A percentile compares a stretch with the other conserved stretches of the same genome.
Evolutionary conservation across 2,329 filamentous ascomycete species (phyloP).

Genomic region (Pseudogymnoascus sp.): DNA sequence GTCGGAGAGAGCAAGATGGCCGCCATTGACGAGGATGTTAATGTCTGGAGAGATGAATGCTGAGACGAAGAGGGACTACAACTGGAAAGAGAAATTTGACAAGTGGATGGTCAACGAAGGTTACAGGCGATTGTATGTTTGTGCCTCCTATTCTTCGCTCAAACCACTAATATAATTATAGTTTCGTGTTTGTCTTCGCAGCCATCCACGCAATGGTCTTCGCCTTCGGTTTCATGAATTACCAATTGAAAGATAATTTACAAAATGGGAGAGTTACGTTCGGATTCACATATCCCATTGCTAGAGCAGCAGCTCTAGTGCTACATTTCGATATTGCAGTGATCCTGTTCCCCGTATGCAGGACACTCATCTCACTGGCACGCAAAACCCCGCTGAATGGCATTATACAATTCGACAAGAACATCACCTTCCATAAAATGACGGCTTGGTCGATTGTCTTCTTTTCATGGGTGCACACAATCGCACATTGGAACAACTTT

Average conservation of each 20-base stretch:
- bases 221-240: conserved; percentile 72
- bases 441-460: conserved; percentile 84
- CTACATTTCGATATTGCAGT: conserved; percentile 76
- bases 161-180: conserved; percentile 31
- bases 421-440: conserved; percentile 79
- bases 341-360: conserved; percentile 73
- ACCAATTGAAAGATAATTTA: conserved; percentile 68
- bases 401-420: conserved; percentile 83
- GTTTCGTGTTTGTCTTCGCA: conserved; percentile 70
- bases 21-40: conserved; percentile 72
- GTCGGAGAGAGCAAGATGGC: conserved; percentile 71
- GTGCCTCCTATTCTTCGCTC: neutral
- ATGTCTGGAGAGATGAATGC: conserved; percentile 75
- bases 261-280: conserved; percentile 58
- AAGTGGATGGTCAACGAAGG: conserved; percentile 88
- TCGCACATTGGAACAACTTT: conserved; percentile 83
- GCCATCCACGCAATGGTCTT: conserved; percentile 69
- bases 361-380: conserved; percentile 73
- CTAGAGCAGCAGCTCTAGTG: conserved; percentile 64
- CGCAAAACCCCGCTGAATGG: conserved; percentile 76
- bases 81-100: conserved; percentile 64
- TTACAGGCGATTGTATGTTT: conserved; percentile 65
- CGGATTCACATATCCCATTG: conserved; percentile 68
- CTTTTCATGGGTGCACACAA: conserved; percentile 78
- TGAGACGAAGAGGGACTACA: conserved; percentile 61